Base-by-base conservation (phyloP, 768 basidiomycete genomes). In the Pulveroboletus sp. region DNA sequence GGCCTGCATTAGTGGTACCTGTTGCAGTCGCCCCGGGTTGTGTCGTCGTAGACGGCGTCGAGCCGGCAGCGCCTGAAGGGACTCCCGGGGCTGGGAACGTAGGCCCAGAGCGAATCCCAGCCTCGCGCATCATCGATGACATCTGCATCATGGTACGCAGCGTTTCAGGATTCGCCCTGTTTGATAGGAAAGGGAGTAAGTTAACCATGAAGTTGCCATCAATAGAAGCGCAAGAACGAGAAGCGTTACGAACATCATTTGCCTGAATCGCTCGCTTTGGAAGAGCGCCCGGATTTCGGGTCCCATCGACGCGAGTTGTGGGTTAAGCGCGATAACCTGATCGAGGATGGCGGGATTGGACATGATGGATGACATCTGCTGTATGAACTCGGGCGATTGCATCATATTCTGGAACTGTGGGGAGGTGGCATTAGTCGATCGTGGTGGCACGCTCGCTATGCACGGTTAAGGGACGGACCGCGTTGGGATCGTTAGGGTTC, bases 401-500 rank as follows among this genome's bases (percentile, higher is more conserved):
- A 96, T 79, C 87, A 97, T 85, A 27, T 74, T 74, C 64, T 92
- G 85, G 68, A 94, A 73, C 88, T 92, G 59, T 6, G 10, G 21
- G 5, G 12, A 17, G 17, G 8, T 21, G 15, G 31, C 12, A 31
- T 59, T 10, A 45, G 46, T 33, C 21, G 18, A 41, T 41, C 21
- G 8, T 36, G n/a, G 27, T 21, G 15, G 9, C 5, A 12, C 12
- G n/a, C 9, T 28, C 27, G 32, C 4, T 4, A 24, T 26, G 21
- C 32, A 44, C 21, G 15, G 12, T 8, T 1, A 17, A 39, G 71
- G 31, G 14, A 52, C 80, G 56, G 52, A 91, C 92, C 82, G 95
- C 89, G 66, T 97, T 96, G 0, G 94, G 94, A 65, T 97, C 95
- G 58, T 89, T 90, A 5, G 80, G 75, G 63, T 99, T 99, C 39